Conservation (phyloP, 2,329 filamentous ascomycete species). For the Penicillium sp. region DNA sequence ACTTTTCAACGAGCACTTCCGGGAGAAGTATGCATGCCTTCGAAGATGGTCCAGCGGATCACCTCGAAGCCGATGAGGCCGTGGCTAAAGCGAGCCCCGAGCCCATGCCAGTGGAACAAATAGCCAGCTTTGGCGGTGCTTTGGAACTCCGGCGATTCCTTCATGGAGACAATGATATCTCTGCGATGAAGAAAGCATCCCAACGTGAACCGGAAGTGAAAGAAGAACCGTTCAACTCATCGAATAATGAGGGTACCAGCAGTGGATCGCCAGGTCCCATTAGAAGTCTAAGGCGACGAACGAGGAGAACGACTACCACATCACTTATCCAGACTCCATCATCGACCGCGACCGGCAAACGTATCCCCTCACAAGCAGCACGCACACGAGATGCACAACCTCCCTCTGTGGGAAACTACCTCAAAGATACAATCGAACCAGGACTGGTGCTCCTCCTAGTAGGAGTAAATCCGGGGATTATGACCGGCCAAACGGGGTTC, state of each 20-base stretch:
- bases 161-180: conserved; percentile 15
- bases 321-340: background rate
- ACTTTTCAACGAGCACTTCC: background rate
- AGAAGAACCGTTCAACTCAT: background rate
- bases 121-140: conserved; percentile 36
- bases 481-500: conserved; percentile 47
- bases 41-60: background rate
- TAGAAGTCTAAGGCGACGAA: conserved; percentile 13
- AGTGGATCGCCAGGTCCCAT: background rate
- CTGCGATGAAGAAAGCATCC: conserved; percentile 2
- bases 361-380: background rate
- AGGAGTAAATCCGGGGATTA: conserved; percentile 51
- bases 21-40: background rate
- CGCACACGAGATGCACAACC: background rate
- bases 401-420: conserved; percentile 28
- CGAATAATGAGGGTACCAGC: background rate
- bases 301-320: background rate
- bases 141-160: conserved; percentile 31
- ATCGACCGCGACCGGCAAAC: background rate
- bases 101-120: conserved; percentile 34
- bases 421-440: conserved; percentile 45
- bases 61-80: background rate
- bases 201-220: background rate
- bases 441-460: conserved; percentile 48
- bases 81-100: conserved; percentile 3